Percentiles rank a stretch among this genome's conserved stretches.
Evolutionary conservation across 2,329 filamentous ascomycete genomes (phyloP).

Genomic region (Aspergillus sergii): DNA sequence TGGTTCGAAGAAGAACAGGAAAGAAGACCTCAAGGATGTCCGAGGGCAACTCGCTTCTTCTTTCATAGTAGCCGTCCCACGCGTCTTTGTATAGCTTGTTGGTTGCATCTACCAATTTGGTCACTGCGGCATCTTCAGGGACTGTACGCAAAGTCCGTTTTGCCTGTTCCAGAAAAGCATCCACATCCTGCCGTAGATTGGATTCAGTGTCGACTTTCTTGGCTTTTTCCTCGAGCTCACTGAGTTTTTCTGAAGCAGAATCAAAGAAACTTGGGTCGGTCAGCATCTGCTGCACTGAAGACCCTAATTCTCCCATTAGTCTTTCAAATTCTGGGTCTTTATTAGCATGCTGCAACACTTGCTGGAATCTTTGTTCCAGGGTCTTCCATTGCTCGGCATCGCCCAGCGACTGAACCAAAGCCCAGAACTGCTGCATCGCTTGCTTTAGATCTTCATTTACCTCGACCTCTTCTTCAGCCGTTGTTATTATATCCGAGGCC

Average conservation of each 20-base stretch:
- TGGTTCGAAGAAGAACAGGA: slow-evolving; percentile 71
- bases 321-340: slow-evolving; percentile 82
- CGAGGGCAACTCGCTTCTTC: slow-evolving; percentile 71
- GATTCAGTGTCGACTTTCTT: slow-evolving; percentile 65
- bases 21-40: slow-evolving; percentile 81
- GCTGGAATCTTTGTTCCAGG: slow-evolving; percentile 68
- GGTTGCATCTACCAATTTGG: slow-evolving; percentile 67
- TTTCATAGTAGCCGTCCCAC: slow-evolving; percentile 64
- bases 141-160: slow-evolving; percentile 70
- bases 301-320: slow-evolving; percentile 71
- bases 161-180: slow-evolving; percentile 69
- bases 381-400: slow-evolving; percentile 73
- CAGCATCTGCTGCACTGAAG: slow-evolving; percentile 76
- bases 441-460: slow-evolving; percentile 74
- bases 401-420: slow-evolving; percentile 77
- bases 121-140: slow-evolving; percentile 70
- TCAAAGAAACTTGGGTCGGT: slow-evolving; percentile 87
- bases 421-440: slow-evolving; percentile 79
- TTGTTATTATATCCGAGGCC: slow-evolving; percentile 66
- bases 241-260: slow-evolving; percentile 67
- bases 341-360: slow-evolving; percentile 71
- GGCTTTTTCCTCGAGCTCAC: slow-evolving; percentile 60
- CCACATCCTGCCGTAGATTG: slow-evolving; percentile 70
- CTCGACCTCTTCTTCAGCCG: slow-evolving; percentile 70
- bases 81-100: slow-evolving; percentile 70